Conservation (phyloP, 352 stramenopile genomes). For the Phytopythium delawarense region DNA sequence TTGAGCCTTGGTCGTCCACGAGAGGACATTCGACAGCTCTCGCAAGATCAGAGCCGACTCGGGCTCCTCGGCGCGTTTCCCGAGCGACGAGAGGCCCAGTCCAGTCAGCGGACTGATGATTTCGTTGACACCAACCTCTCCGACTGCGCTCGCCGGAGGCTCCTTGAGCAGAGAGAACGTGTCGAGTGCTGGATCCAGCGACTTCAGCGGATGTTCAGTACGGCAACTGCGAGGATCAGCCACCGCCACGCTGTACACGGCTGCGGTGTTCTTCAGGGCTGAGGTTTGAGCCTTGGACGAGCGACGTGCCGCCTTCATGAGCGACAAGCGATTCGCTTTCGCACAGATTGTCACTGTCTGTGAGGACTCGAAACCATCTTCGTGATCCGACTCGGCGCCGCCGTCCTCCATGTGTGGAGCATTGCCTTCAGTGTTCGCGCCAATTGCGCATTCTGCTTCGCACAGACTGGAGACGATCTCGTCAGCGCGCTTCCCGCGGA, state of each 20-base stretch:
- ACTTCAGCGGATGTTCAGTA: not conserved
- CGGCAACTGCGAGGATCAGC: conserved; percentile 33
- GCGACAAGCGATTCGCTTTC: conserved; percentile 13
- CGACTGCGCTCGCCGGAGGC: conserved; percentile 22
- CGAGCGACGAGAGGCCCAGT: conserved; percentile 27
- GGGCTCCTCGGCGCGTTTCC: conserved; percentile 54
- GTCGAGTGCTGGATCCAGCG: conserved; percentile 6
- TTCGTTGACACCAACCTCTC: conserved; percentile 13
- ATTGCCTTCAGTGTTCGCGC: conserved; percentile 1
- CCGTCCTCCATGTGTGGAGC: conserved; percentile 11
- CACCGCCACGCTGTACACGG: conserved; percentile 33
- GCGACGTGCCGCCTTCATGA: not conserved
- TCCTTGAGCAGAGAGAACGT: conserved; percentile 52
- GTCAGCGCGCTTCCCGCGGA: conserved; percentile 50
- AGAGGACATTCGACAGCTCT: conserved; percentile 43
- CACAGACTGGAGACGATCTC: conserved; percentile 29
- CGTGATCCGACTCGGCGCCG: conserved; percentile 35
- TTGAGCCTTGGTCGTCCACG: conserved; percentile 35
- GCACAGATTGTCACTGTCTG: conserved; percentile 8
- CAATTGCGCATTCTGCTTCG: not conserved
- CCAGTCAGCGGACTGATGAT: conserved; percentile 64
- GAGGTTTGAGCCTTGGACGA: not conserved
- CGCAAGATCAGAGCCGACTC: conserved; percentile 50
- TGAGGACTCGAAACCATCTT: conserved; percentile 38
- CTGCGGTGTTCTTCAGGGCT: not conserved